These are phyloP conservation scores for Jasminum sambac DNA, from an alignment of 257 asterid species.

Conservation along the genomic window DNA sequence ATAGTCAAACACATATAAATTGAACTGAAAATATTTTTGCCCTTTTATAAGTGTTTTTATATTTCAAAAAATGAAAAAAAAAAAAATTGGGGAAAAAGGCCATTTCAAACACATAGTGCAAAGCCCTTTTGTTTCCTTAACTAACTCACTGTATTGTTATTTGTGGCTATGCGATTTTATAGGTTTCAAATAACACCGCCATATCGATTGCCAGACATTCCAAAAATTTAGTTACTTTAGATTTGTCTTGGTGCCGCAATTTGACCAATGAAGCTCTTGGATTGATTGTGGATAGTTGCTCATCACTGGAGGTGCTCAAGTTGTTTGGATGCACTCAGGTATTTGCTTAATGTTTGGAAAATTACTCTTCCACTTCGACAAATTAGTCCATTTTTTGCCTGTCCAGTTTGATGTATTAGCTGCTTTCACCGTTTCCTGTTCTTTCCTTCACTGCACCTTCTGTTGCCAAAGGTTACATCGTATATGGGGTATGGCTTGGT, in stretches of 20 bases:
- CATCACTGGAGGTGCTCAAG: slow-evolving; percentile 64
- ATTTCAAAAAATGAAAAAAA: no score
- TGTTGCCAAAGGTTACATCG: background rate
- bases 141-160: background rate
- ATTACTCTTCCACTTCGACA: slow-evolving; percentile 1
- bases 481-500: background rate
- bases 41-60: no score
- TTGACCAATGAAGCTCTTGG: slow-evolving; percentile 84
- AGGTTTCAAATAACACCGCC: slow-evolving; percentile 82
- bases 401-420: background rate
- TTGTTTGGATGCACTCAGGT: slow-evolving; percentile 94
- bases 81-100: no score
- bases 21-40: no score
- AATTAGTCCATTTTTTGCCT: background rate
- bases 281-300: slow-evolving; percentile 78
- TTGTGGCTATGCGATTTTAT: slow-evolving; percentile 26
- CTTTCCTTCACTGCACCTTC: background rate
- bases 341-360: slow-evolving; percentile 18
- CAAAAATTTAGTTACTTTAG: slow-evolving; percentile 55
- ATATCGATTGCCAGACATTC: slow-evolving; percentile 68
- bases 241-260: slow-evolving; percentile 88
- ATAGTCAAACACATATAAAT: no score
- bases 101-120: background rate
- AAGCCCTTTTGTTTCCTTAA: background rate
- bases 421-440: background rate